Conservation (phyloP, 1,284 basidiomycete species). For the Melampsora larici-populina region DNA sequence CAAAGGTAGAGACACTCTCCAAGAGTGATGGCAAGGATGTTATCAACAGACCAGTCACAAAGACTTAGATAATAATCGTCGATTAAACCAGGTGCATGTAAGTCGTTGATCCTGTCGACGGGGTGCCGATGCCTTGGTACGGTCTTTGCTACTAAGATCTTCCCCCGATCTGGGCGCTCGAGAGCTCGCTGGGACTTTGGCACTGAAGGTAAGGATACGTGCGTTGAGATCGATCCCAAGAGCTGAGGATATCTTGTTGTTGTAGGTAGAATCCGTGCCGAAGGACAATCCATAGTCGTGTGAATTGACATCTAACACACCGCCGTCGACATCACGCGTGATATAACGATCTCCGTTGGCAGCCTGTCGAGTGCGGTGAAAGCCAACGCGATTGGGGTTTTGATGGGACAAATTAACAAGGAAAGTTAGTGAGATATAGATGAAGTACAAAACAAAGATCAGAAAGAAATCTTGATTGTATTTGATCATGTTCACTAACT, state of each 20-base stretch:
- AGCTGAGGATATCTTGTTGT: conserved; percentile 48
- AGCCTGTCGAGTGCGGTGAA: conserved; percentile 6
- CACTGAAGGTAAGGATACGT: conserved; percentile 56
- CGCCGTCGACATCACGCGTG: conserved; percentile 26
- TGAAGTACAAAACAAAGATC: neutral
- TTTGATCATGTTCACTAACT: conserved; percentile 90
- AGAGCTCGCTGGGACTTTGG: conserved; percentile 52
- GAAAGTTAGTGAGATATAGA: neutral
- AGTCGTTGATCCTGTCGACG: conserved; percentile 75
- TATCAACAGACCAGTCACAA: conserved; percentile 79
- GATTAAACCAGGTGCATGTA: conserved; percentile 90
- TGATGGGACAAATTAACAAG: no score
- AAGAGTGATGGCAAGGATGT: conserved; percentile 82
- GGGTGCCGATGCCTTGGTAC: conserved; percentile 54
- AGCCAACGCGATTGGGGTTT: neutral
- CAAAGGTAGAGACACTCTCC: conserved; percentile 81
- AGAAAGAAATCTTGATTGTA: conserved; percentile 57
- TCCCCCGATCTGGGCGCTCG: conserved; percentile 50
- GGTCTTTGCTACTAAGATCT: conserved; percentile 51
- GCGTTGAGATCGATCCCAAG: conserved; percentile 53
- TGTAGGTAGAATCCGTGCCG: conserved; percentile 46
- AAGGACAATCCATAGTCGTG: neutral
- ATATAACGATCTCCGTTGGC: conserved; percentile 41
- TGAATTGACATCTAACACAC: conserved; percentile 20
- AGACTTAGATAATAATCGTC: conserved; percentile 98